A percentile compares a stretch with the other conserved stretches of the same genome.
Evolutionary conservation across 2,329 filamentous ascomycete species (phyloP).

Genomic region (Scedosporium dehoogii): DNA sequence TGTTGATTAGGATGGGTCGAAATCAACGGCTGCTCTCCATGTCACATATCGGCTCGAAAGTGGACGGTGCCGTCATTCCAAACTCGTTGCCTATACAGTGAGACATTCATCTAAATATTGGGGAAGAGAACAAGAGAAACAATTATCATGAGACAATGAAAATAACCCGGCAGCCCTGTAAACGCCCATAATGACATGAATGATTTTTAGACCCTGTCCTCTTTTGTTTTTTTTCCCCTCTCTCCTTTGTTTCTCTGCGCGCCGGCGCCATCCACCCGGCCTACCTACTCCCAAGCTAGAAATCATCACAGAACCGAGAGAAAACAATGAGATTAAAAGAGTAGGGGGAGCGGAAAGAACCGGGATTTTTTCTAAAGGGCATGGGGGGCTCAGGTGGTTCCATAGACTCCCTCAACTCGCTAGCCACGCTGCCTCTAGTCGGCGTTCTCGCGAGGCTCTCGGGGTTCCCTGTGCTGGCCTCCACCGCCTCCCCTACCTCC

Average conservation of each 20-base stretch:
- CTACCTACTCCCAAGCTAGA: background rate
- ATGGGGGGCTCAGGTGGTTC: background rate
- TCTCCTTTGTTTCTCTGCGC: background rate
- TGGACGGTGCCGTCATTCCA: background rate
- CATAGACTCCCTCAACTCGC: background rate
- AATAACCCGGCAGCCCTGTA: conserved; percentile 3
- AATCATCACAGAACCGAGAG: background rate
- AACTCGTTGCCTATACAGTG: background rate
- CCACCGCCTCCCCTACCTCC: conserved; percentile 19
- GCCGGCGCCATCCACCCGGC: background rate
- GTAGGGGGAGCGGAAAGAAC: background rate
- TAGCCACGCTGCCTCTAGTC: background rate
- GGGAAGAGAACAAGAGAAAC: background rate
- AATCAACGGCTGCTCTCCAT: background rate
- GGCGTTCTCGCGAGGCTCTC: conserved; percentile 15
- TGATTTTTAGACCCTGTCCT: conserved; percentile 1
- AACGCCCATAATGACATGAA: conserved; percentile 8
- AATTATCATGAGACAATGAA: background rate
- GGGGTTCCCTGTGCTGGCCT: conserved; percentile 40
- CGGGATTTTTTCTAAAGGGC: background rate
- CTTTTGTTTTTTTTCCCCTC: background rate
- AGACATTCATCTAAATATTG: conserved; percentile 1
- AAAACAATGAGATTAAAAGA: background rate
- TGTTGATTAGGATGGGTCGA: background rate
- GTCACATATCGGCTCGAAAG: background rate